phyloP scores from a whole-genome alignment of 805 yeast species.

The Wickerhamomyces strasburgensis region DNA sequence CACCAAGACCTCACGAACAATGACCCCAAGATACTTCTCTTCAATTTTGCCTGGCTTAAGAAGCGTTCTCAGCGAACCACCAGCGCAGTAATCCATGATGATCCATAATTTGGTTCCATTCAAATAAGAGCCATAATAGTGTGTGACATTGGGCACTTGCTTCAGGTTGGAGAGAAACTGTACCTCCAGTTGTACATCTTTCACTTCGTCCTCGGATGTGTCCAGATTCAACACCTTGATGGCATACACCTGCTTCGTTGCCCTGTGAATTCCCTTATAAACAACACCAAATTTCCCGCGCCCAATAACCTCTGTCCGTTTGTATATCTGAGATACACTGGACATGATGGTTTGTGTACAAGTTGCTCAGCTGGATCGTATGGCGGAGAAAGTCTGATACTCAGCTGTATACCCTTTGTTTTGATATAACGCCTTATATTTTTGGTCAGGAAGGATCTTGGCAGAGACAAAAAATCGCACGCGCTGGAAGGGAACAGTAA shows the following conservation, averaged over 20 bases:
- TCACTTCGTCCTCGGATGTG: constrained; percentile 89
- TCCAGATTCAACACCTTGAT: constrained; percentile 90
- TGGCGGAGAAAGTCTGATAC: no score
- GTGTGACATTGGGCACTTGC: constrained; percentile 86
- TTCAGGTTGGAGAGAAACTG: constrained; percentile 79
- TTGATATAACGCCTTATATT: no score
- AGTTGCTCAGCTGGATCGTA: no score
- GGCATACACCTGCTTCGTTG: constrained; percentile 78
- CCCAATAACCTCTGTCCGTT: constrained; percentile 87
- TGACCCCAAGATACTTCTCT: constrained; percentile 78
- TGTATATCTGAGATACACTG: constrained; percentile 41
- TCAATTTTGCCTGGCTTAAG: constrained; percentile 84
- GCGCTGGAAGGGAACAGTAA: no score
- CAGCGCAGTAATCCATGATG: constrained; percentile 96
- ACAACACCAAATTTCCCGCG: constrained; percentile 97
- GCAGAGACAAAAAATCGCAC: no score
- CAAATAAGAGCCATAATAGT: constrained; percentile 83
- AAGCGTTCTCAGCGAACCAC: constrained; percentile 76
- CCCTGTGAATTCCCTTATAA: constrained; percentile 72
- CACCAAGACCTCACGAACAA: constrained; percentile 71
- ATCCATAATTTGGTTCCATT: constrained; percentile 94
- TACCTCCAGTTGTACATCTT: constrained; percentile 90
- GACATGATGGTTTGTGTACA: constrained; percentile 13
- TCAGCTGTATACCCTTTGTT: no score
- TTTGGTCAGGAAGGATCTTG: no score